Conservation (phyloP, 768 basidiomycete species). For the Boletus bicolor region DNA sequence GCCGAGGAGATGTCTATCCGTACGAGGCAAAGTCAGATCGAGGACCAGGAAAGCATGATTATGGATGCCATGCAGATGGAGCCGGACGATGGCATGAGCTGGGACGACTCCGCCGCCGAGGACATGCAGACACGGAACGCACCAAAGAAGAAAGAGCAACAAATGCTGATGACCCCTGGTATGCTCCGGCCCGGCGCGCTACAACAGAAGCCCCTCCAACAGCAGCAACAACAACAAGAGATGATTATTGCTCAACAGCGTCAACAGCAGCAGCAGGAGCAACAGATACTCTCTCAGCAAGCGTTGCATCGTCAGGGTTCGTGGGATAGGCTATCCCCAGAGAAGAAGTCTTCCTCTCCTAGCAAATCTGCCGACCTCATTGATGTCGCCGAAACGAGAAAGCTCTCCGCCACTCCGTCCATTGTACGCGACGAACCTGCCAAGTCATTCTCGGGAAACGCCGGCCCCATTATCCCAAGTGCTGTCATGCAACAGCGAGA, state of each 20-base stretch:
- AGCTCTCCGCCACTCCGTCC: slow-evolving; percentile 73
- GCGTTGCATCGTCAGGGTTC: slow-evolving; percentile 43
- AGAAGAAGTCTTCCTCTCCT: slow-evolving; percentile 26
- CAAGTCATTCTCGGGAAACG: slow-evolving; percentile 11
- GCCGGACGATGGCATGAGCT: slow-evolving; percentile 81
- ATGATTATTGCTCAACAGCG: slow-evolving; percentile 31
- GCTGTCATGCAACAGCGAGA: slow-evolving; percentile 45
- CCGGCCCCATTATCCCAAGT: slow-evolving; percentile 36
- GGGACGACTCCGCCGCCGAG: slow-evolving; percentile 73
- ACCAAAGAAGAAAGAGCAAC: slow-evolving; percentile 25
- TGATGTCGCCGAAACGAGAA: slow-evolving; percentile 68
- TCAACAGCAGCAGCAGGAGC: slow-evolving; percentile 36
- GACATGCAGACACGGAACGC: slow-evolving; percentile 40
- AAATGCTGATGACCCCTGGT: slow-evolving; percentile 30
- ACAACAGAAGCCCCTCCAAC: slow-evolving; percentile 23
- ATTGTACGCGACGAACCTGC: slow-evolving; percentile 59
- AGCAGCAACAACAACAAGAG: slow-evolving; percentile 20
- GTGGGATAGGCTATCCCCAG: slow-evolving; percentile 43
- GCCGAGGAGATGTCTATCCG: slow-evolving; percentile 49
- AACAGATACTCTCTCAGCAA: slow-evolving; percentile 27
- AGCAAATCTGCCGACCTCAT: slow-evolving; percentile 56
- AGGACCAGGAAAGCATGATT: slow-evolving; percentile 29
- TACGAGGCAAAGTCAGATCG: slow-evolving; percentile 37
- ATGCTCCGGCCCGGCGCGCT: slow-evolving; percentile 34
- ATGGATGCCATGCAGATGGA: slow-evolving; percentile 47